A percentile compares a stretch with the other conserved stretches of the same genome.
These are phyloP conservation scores for Aegilops bicornis DNA, from an alignment of 176 grass and related monocot genomes.

Conservation along the genomic window DNA sequence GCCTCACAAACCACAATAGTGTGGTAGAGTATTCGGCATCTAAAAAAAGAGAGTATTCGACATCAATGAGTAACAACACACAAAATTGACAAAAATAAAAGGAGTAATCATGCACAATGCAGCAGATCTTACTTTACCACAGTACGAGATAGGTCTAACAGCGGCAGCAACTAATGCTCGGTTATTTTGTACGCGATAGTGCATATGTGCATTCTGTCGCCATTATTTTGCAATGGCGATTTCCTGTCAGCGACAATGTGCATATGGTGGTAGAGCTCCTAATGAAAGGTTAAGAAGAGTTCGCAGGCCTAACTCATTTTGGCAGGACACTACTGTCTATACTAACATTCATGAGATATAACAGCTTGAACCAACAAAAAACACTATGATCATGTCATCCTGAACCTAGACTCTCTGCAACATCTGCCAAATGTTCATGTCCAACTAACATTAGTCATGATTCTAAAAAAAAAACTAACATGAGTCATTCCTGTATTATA, in stretches of 20 bases:
- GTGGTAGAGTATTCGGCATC: no score
- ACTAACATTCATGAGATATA: not conserved
- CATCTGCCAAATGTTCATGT: not conserved
- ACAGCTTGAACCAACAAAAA: not conserved
- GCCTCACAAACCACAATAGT: no score
- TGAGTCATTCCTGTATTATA: not conserved
- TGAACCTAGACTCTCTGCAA: not conserved
- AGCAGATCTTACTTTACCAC: not conserved
- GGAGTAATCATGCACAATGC: not conserved
- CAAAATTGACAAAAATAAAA: not conserved
- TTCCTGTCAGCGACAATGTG: not conserved
- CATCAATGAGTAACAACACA: no score
- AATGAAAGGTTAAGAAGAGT: not conserved
- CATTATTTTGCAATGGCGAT: not conserved
- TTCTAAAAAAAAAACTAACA: no score
- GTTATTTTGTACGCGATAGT: not conserved
- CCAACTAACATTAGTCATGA: not conserved
- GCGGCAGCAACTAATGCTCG: not conserved
- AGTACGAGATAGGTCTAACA: not conserved
- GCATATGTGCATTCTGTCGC: not conserved
- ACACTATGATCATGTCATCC: not conserved
- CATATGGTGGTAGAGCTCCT: not conserved
- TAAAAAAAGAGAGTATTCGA: no score
- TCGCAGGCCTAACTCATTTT: not conserved
- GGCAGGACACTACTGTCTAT: not conserved